These are phyloP conservation scores for Cucurbita argyrosperma DNA, from an alignment of 306 rosid species.

Conservation along the genomic window DNA sequence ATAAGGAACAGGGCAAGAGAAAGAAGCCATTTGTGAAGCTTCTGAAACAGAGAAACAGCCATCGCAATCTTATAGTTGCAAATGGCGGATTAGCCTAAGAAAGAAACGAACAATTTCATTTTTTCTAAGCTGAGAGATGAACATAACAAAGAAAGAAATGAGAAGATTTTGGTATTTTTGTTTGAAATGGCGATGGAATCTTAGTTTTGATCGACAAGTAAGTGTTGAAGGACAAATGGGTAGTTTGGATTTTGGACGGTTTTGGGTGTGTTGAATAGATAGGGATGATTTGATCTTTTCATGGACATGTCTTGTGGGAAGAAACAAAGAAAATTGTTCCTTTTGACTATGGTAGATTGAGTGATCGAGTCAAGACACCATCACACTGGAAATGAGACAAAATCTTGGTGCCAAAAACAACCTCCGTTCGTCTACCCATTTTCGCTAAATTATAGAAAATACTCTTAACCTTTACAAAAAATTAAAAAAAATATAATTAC, in stretches of 20 bases:
- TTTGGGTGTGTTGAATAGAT: background rate
- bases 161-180: background rate
- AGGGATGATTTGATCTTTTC: background rate
- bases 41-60: constrained; percentile 20
- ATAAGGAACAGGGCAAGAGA: constrained; percentile 22
- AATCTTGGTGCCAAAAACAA: too few relatives aligned
- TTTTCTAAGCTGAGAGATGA: constrained; percentile 1
- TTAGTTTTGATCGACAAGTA: constrained; percentile 20
- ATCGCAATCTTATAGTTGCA: constrained; percentile 7
- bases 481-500: too few relatives aligned
- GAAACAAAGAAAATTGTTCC: background rate
- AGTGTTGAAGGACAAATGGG: background rate
- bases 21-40: constrained; percentile 15
- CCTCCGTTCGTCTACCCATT: too few relatives aligned
- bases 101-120: background rate
- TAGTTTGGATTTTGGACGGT: background rate
- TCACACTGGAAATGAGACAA: too few relatives aligned
- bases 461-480: too few relatives aligned
- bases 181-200: background rate
- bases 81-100: constrained; percentile 11
- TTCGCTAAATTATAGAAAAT: too few relatives aligned
- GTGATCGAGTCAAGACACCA: background rate
- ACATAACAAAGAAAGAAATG: constrained; percentile 13
- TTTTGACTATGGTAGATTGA: background rate
- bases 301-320: background rate